Base-by-base conservation (phyloP, 2,329 filamentous ascomycete genomes). In the Botryotinia narcissicola region DNA sequence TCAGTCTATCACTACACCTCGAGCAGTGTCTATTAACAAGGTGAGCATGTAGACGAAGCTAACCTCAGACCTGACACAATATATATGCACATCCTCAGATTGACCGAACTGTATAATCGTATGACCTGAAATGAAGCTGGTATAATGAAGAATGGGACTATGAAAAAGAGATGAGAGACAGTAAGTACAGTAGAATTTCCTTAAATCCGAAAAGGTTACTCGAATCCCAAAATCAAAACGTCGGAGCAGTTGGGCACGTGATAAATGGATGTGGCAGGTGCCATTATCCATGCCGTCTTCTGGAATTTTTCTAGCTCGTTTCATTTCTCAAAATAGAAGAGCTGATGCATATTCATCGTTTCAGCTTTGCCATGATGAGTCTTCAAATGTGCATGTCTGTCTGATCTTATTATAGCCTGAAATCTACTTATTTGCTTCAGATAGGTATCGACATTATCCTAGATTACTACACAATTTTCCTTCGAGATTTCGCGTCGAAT, bases 271-370 rank as follows among this genome's bases (percentile, higher is more conserved):
- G n/a, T 57, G 51, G 25, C 51, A 57, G n/a, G n/a, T 12, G 51
- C 35, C 10, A 3, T 14, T 12, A 44, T 35, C n/a, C 40, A n/a
- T 29, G 32, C 12, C 20, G n/a, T 37, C 29, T 62, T 48, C 25
- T 37, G n/a, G 29, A 63, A 40, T 48, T n/a, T 20, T 46, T 70
- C 40, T 70, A 46, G 40, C 37, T 70, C 42, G 54, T 61, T 70
- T 61, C 68, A 48, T 37, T 40, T 67, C 46, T 40, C 32, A 54
- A 40, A 54, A 67, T 51, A 67, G 46, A 12, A 68, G 48, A 54
- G 12, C 12, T 14, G 51, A 54, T 25, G 35, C 14, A 16, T 25
- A 22, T 42, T 40, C 42, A 25, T 18, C 32, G 16, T 40, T 54
- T 67, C 25, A 54, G 22, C 35, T 54, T 68, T n/a, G 29, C 18